Evolutionary conservation across 2,329 filamentous ascomycete genomes (phyloP), one percentile per base, ranked within the genome.

Genomic region (Thermomyces lanuginosus): DNA sequence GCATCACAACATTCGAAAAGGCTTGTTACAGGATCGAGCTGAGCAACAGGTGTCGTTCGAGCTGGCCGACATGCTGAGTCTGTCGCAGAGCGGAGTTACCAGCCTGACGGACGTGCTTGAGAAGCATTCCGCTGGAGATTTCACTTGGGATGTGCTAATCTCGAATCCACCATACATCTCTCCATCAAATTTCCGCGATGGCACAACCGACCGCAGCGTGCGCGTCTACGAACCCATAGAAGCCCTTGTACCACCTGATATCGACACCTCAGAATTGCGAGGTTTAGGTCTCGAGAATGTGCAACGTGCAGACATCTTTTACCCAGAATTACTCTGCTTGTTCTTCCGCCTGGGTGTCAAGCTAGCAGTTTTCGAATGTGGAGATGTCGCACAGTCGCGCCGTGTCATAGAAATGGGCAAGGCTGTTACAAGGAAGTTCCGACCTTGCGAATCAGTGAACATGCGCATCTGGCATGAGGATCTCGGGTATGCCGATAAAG

Each of bases 121-220:
- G 8, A 6, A 12, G 7, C 16, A 21, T 13, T 6, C 13, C n/a
- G 11, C 12, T 12, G 13, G 19, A 5, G 13, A 24, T 11, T 20
- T 20, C 13, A 25, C 30, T 12, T 55, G 52, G 43, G 73, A 91
- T 35, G 55, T 95, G 3, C 53, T 98, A 1, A 67, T 89, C 18
- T 78, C 78, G 1, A 98, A 98, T 43, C 89, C 89, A 9, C 89
- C 89, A 1, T 95, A 95, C 48, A 75, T 95, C 26, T 91, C 83
- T 2, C 56, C 61, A 0, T 38, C 46, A 3, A 68, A 66, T 5
- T 83, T 79, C 42, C 52, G 33, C 4, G 40, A 61, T 20, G 63
- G 53, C 20, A 67, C 69, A 10, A 83, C 76, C 1, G 60, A 64
- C 1, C 67, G 72, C 14, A 86, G 79, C 8, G 86, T 93, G 16